Percentiles rank a stretch among this genome's conserved stretches.
Conservation (phyloP, 345 rosid genomes). For the Clarkia xantiana region DNA sequence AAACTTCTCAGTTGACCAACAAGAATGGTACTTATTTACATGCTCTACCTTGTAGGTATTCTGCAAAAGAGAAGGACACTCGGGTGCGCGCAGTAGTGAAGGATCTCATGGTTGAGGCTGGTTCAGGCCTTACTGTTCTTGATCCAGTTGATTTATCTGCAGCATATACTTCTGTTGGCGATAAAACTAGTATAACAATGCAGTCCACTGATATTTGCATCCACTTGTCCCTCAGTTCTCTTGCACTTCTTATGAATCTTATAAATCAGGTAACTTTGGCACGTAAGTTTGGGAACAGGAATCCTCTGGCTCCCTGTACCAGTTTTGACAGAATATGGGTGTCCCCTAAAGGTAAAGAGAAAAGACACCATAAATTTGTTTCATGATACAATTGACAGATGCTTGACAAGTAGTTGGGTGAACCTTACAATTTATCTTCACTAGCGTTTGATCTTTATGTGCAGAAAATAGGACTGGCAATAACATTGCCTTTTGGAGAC, state of each 20-base stretch:
- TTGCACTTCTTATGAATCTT: conserved; percentile 75
- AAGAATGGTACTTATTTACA: too few relatives aligned
- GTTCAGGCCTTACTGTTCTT: conserved; percentile 88
- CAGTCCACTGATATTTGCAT: conserved; percentile 70
- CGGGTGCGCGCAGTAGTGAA: conserved; percentile 86
- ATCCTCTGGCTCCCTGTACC: conserved; percentile 74
- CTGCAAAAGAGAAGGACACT: conserved; percentile 83
- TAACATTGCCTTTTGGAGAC: conserved; percentile 93
- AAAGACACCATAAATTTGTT: too few relatives aligned
- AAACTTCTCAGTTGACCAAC: too few relatives aligned
- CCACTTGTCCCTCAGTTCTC: conserved; percentile 74
- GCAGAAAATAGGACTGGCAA: conserved; percentile 62
- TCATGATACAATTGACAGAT: too few relatives aligned
- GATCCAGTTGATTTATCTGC: conserved; percentile 84
- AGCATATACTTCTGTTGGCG: conserved; percentile 81
- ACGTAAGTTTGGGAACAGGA: conserved; percentile 72
- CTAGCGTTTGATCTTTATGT: conserved; percentile 1
- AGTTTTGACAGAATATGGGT: conserved; percentile 79
- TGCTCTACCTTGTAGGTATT: conserved; percentile 11
- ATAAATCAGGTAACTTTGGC: conserved; percentile 70
- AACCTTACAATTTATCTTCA: background rate
- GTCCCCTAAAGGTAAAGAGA: conserved; percentile 59
- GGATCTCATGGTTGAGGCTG: conserved; percentile 79
- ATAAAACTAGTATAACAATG: conserved; percentile 77
- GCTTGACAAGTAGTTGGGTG: too few relatives aligned